Conservation (phyloP, 2,329 filamentous ascomycete genomes). For the Aspergillus melleus region DNA sequence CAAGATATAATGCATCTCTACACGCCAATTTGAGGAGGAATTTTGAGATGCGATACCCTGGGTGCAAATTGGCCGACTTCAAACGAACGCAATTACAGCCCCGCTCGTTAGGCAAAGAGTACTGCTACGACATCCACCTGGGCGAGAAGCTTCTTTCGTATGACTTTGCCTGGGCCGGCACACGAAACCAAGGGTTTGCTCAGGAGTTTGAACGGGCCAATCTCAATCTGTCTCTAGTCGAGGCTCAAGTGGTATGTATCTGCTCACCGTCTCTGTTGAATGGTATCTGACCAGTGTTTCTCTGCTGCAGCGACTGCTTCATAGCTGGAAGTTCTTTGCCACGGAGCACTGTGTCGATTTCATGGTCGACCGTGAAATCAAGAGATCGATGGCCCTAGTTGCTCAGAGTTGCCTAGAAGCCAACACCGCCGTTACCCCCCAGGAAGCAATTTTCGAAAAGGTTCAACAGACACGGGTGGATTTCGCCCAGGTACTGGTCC, state of each 20-base stretch:
- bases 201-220: slow-evolving; percentile 86
- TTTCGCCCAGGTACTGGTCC: slow-evolving; percentile 77
- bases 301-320: slow-evolving; percentile 66
- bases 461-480: slow-evolving; percentile 76
- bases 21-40: slow-evolving; percentile 85
- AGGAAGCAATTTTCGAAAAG: slow-evolving; percentile 78
- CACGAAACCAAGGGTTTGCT: slow-evolving; percentile 69
- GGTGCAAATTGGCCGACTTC: slow-evolving; percentile 73
- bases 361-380: slow-evolving; percentile 55
- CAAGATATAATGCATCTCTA: slow-evolving; percentile 81
- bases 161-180: slow-evolving; percentile 74
- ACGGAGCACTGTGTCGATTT: slow-evolving; percentile 75
- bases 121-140: slow-evolving; percentile 79
- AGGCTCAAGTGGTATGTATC: slow-evolving; percentile 76
- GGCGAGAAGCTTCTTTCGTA: slow-evolving; percentile 74
- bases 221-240: slow-evolving; percentile 84
- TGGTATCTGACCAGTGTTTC: slow-evolving; percentile 26
- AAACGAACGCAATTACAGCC: slow-evolving; percentile 70
- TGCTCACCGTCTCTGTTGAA: background rate
- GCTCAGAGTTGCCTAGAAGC: slow-evolving; percentile 74
- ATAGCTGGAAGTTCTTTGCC: slow-evolving; percentile 85
- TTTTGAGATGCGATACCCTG: slow-evolving; percentile 73
- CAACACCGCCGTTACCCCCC: slow-evolving; percentile 70
- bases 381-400: slow-evolving; percentile 71
- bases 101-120: slow-evolving; percentile 69